phyloP scores from a whole-genome alignment of 1,284 basidiomycete genomes.

The Trichosporon asahii region DNA sequence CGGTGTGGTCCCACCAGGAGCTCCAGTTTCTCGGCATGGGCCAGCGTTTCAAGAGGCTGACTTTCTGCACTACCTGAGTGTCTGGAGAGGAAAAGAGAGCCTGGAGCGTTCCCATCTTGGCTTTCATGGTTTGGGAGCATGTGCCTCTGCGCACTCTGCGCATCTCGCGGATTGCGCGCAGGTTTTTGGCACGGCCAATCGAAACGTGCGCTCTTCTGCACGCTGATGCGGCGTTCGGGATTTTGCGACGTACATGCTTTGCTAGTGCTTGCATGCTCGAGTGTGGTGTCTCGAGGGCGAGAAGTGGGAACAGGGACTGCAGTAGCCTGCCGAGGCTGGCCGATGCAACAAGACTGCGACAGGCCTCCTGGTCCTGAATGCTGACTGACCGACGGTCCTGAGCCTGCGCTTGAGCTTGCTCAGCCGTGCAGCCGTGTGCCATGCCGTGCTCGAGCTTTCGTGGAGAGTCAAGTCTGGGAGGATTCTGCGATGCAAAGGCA shows the following conservation, averaged over 20 bases:
- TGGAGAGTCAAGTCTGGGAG: too few relatives aligned
- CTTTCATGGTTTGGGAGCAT: too few relatives aligned
- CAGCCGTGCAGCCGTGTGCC: background rate
- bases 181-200: background rate
- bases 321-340: background rate
- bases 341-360: background rate
- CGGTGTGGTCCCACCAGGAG: background rate
- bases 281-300: background rate
- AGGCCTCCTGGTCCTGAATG: background rate
- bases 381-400: constrained; percentile 3
- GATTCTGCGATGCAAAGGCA: too few relatives aligned
- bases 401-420: constrained; percentile 1
- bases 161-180: background rate
- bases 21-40: background rate
- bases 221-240: background rate
- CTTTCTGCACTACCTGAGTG: too few relatives aligned
- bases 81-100: too few relatives aligned
- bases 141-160: background rate
- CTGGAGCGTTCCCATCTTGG: too few relatives aligned
- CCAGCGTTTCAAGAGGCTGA: too few relatives aligned
- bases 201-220: background rate
- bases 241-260: background rate
- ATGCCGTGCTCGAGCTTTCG: too few relatives aligned
- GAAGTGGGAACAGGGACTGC: background rate
- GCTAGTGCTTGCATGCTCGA: background rate